These are phyloP conservation scores for Coniferiporia weirii DNA, from an alignment of 1,284 basidiomycete species.

Conservation along the genomic window DNA sequence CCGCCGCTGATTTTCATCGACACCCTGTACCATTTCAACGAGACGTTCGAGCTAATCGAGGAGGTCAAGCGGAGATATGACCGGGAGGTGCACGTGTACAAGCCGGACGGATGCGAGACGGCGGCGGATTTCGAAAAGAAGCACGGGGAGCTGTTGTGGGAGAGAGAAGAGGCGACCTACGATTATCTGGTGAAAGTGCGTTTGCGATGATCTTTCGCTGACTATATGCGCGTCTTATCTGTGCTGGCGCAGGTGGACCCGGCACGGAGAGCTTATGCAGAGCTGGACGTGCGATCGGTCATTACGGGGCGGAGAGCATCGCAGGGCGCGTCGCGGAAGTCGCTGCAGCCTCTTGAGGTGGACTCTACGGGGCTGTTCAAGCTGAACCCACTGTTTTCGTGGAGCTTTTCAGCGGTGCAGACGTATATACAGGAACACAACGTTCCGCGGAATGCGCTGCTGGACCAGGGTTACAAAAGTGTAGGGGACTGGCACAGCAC, in stretches of 20 bases:
- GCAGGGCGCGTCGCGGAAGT: conserved; percentile 85
- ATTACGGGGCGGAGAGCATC: conserved; percentile 93
- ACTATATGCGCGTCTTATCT: conserved; percentile 4
- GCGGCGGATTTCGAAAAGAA: conserved; percentile 76
- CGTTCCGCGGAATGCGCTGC: conserved; percentile 86
- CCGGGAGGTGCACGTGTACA: conserved; percentile 73
- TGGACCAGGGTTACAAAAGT: conserved; percentile 89
- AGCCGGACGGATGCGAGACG: conserved; percentile 68
- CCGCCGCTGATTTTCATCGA: conserved; percentile 89
- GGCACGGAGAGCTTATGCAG: conserved; percentile 81
- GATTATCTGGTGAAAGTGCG: conserved; percentile 90
- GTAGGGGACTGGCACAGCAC: conserved; percentile 99
- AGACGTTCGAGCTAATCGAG: conserved; percentile 86
- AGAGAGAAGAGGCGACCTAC: conserved; percentile 83
- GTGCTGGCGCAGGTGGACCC: conserved; percentile 73
- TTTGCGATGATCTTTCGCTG: not conserved
- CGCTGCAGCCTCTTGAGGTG: conserved; percentile 83
- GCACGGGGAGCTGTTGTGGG: conserved; percentile 85
- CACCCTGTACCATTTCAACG: conserved; percentile 93
- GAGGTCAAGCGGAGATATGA: conserved; percentile 76
- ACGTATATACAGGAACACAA: conserved; percentile 80
- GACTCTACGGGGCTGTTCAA: conserved; percentile 92
- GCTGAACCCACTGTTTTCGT: conserved; percentile 90
- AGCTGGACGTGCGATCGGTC: conserved; percentile 78
- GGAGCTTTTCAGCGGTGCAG: conserved; percentile 86